phyloP scores from a whole-genome alignment of 306 rosid species.

The Cucumis hystrix region DNA sequence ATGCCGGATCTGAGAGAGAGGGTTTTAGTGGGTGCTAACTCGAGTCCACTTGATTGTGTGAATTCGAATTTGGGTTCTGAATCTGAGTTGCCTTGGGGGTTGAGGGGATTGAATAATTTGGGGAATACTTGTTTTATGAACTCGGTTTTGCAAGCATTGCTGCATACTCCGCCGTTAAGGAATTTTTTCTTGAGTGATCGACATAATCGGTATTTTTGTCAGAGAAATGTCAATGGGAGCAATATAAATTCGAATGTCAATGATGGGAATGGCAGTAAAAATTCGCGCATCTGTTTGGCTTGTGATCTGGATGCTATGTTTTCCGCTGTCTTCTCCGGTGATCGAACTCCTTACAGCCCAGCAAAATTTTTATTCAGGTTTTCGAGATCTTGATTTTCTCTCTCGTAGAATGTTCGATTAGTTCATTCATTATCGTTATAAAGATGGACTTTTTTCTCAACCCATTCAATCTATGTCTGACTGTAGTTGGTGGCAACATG shows the following conservation, averaged over 20 bases:
- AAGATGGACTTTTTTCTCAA: background rate
- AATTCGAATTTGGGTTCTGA: slow-evolving; percentile 10
- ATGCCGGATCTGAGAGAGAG: slow-evolving; percentile 55
- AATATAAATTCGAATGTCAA: slow-evolving; percentile 16
- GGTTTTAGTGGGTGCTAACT: slow-evolving; percentile 31
- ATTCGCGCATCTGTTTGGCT: slow-evolving; percentile 50
- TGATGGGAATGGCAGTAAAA: slow-evolving; percentile 22
- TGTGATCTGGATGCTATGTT: slow-evolving; percentile 80
- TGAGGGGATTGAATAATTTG: slow-evolving; percentile 80
- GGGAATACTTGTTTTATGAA: slow-evolving; percentile 95
- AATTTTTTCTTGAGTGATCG: slow-evolving; percentile 81
- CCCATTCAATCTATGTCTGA: background rate
- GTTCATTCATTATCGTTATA: background rate
- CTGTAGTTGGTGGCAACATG: slow-evolving; percentile 97
- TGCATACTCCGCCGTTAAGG: slow-evolving; percentile 83
- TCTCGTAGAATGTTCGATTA: background rate
- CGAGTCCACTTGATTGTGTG: slow-evolving; percentile 25
- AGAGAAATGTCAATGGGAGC: slow-evolving; percentile 30
- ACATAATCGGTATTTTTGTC: slow-evolving; percentile 71
- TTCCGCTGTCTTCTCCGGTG: slow-evolving; percentile 70
- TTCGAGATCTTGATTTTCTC: background rate
- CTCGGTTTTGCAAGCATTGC: slow-evolving; percentile 84
- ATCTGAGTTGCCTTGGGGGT: slow-evolving; percentile 48
- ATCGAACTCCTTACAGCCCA: slow-evolving; percentile 76
- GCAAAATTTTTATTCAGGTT: slow-evolving; percentile 88